Base-by-base conservation (phyloP, 371 early-diverging fungal genomes). In the Mortierella sp. region DNA sequence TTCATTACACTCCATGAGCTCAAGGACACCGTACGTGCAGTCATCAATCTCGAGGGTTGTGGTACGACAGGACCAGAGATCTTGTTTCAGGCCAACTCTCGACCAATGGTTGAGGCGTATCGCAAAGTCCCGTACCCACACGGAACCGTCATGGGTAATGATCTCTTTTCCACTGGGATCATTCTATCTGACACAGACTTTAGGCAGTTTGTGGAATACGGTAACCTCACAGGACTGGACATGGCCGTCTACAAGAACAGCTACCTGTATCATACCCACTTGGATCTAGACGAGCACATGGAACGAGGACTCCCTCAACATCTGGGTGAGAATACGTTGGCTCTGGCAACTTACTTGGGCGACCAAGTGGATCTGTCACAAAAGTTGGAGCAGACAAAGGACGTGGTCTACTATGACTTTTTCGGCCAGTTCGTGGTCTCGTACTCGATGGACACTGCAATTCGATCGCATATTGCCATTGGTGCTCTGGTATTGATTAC, bases 121-220 rank as follows among this genome's bases (percentile, higher is more conserved):
- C 66, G 82, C 19, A 82, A 80, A 21, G 91, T 83, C 0, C 90
- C 90, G 34, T 83, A 87, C 48, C 91, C 91, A 8, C 92, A 91
- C 55, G 93, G 90, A 10, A 86, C 86, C 6, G 90, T 88, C 7
- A 74, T 89, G 45, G 88, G 88, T 19, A 91, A 90, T 63, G 93
- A 92, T 60, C 82, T 92, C 7, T 92, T 91, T 68, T 80, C 86
- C 4, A 90, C 91, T 0, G 93, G 93, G 1, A 59, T 92, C 25
- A 83, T 92, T 29, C 58, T 90, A 14, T 86, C 86, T 10, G 93
- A 93, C 63, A 93, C 93, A 7, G 93, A 93, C 63, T 93, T 86
- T 67, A 77, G 91, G 56, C 90, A 90, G 57, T 93, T 91, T 80
- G 88, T 90, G 25, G 83, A 87, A 28, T 85, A 91, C 54, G 91